Evolutionary conservation across 768 basidiomycete genomes (phyloP).

Genomic region (Auriscalpium microsporum): DNA sequence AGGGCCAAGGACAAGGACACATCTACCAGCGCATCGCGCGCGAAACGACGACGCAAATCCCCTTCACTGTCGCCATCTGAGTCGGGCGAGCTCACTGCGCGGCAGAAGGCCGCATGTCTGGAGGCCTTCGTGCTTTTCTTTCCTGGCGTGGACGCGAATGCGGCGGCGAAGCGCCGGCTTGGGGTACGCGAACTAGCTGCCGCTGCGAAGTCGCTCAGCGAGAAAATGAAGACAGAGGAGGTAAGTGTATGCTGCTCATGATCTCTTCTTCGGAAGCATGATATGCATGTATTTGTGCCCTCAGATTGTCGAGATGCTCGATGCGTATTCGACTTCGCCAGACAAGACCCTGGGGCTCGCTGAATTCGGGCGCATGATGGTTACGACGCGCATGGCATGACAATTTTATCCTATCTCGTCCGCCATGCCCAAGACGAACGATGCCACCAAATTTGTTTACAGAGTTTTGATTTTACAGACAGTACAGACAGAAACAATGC

Average conservation of each 20-base stretch:
- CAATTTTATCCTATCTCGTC: not conserved
- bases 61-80: not conserved
- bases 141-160: conserved; percentile 38
- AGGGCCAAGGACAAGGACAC: not conserved
- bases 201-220: conserved; percentile 54
- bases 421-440: not conserved
- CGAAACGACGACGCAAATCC: not conserved
- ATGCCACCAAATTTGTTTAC: not conserved
- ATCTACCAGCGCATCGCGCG: no score
- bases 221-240: conserved; percentile 69
- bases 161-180: conserved; percentile 45
- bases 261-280: not conserved
- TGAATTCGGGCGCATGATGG: conserved; percentile 75
- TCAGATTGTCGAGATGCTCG: conserved; percentile 74
- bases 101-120: conserved; percentile 47
- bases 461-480: no score
- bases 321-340: conserved; percentile 58
- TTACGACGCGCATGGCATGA: conserved; percentile 45
- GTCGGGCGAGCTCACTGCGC: conserved; percentile 30
- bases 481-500: no score
- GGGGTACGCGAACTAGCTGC: conserved; percentile 59
- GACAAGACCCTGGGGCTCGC: conserved; percentile 60
- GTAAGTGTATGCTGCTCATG: conserved; percentile 29
- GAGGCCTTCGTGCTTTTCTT: conserved; percentile 70
- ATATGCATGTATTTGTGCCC: not conserved